These are phyloP conservation scores for Leishmania aethiopica DNA, from an alignment of 208 protist genomes.

Conservation along the genomic window DNA sequence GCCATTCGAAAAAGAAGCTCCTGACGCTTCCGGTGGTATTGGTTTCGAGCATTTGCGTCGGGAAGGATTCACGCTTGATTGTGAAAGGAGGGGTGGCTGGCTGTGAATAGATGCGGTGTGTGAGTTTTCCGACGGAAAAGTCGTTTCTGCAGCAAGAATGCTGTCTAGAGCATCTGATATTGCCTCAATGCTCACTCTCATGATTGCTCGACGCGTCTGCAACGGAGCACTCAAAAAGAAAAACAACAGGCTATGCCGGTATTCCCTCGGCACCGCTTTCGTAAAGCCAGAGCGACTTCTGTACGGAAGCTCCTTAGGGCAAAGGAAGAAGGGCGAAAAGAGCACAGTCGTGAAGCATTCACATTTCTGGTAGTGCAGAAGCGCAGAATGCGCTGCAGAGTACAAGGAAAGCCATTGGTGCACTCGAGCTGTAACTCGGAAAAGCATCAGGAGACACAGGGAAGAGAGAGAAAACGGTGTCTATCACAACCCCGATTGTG, in stretches of 20 bases:
- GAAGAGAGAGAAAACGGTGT: neutral
- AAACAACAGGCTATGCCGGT: constrained; percentile 4
- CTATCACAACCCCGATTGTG: neutral
- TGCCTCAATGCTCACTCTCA: constrained; percentile 43
- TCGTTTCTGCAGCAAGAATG: constrained; percentile 23
- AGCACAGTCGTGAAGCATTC: neutral
- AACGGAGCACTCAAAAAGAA: neutral
- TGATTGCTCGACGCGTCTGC: constrained; percentile 2
- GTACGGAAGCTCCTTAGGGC: neutral
- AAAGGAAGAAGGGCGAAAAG: neutral
- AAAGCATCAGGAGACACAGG: neutral
- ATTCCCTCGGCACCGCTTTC: neutral
- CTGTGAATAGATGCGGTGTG: constrained; percentile 10
- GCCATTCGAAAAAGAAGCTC: neutral
- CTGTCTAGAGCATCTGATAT: constrained; percentile 32
- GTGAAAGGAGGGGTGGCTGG: neutral
- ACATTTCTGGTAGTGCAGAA: neutral
- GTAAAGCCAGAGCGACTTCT: neutral
- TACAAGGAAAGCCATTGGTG: neutral
- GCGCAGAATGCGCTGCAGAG: neutral
- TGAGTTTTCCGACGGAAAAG: neutral
- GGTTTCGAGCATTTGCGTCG: neutral
- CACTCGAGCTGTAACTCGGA: neutral
- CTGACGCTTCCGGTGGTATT: neutral
- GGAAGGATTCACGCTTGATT: neutral